Conservation (phyloP, 805 yeast genomes). For the Candida fluviatilis region DNA sequence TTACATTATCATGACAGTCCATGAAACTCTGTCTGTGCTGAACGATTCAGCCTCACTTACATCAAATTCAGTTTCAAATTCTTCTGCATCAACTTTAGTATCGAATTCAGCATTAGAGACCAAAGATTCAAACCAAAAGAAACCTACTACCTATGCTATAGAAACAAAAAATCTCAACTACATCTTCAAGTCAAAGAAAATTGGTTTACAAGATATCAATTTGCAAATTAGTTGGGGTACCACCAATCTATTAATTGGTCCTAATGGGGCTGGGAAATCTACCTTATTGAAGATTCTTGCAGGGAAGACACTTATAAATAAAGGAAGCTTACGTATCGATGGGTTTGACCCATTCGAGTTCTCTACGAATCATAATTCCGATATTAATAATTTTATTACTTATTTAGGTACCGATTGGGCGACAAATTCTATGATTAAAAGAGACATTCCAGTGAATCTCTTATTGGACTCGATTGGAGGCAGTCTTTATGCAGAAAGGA, state of each 20-base stretch:
- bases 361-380: conserved; percentile 46
- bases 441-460: conserved; percentile 85
- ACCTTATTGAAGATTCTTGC: conserved; percentile 81
- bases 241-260: conserved; percentile 79
- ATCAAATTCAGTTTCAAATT: too few species aligned
- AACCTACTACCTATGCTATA: too few species aligned
- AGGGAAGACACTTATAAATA: conserved; percentile 81
- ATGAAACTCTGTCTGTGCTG: too few species aligned
- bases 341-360: conserved; percentile 81
- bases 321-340: conserved; percentile 67
- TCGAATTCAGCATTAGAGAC: too few species aligned
- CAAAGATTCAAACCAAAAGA: too few species aligned
- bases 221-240: conserved; percentile 65
- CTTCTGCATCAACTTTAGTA: too few species aligned
- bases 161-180: conserved; percentile 64
- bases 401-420: conserved; percentile 99
- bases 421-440: conserved; percentile 77
- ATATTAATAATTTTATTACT: conserved; percentile 52
- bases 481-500: conserved; percentile 58
- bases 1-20: too few species aligned
- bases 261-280: conserved; percentile 97
- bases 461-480: conserved; percentile 79
- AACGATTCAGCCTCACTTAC: too few species aligned
- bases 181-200: conserved; percentile 54
- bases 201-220: conserved; percentile 65